phyloP scores from a whole-genome alignment of 2,329 filamentous ascomycete species.

The Emmonsiellopsis sp. region DNA sequence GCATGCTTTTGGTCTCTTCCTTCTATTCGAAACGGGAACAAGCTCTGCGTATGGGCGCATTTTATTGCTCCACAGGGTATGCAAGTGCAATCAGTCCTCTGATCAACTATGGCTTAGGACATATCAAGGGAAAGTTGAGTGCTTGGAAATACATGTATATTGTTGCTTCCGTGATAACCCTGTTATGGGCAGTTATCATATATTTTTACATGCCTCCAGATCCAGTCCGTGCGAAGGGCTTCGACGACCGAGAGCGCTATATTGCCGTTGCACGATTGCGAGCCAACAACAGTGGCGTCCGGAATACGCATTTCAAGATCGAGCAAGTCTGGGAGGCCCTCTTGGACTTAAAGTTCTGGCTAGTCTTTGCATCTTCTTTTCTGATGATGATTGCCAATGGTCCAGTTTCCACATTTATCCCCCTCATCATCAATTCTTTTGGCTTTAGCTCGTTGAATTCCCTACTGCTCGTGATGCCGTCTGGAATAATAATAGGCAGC shows the following conservation, averaged over 20 bases:
- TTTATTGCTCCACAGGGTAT: slow-evolving; percentile 52
- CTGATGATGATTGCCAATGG: slow-evolving; percentile 38
- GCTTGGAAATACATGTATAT: slow-evolving; percentile 66
- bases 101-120: slow-evolving; percentile 60
- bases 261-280: slow-evolving; percentile 20
- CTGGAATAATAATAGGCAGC: slow-evolving; percentile 30
- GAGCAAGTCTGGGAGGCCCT: slow-evolving; percentile 32
- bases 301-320: slow-evolving; percentile 38
- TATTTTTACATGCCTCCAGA: slow-evolving; percentile 33
- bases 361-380: slow-evolving; percentile 30
- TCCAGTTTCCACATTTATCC: slow-evolving; percentile 37
- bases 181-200: slow-evolving; percentile 36
- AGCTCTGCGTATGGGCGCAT: slow-evolving; percentile 56
- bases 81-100: slow-evolving; percentile 55
- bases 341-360: slow-evolving; percentile 28
- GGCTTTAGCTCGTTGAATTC: slow-evolving; percentile 38
- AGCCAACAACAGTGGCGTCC: slow-evolving; percentile 21
- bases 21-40: slow-evolving; percentile 46
- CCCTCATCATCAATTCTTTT: slow-evolving; percentile 39
- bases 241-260: slow-evolving; percentile 25
- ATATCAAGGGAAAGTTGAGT: slow-evolving; percentile 46
- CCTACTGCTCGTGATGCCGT: slow-evolving; percentile 35
- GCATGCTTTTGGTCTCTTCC: slow-evolving; percentile 54
- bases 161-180: slow-evolving; percentile 54
- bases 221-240: slow-evolving; percentile 34